A percentile compares a stretch with the other conserved stretches of the same genome.
Conservation (phyloP, 1,139 yeast species). For the Yamadazyma sp. region DNA sequence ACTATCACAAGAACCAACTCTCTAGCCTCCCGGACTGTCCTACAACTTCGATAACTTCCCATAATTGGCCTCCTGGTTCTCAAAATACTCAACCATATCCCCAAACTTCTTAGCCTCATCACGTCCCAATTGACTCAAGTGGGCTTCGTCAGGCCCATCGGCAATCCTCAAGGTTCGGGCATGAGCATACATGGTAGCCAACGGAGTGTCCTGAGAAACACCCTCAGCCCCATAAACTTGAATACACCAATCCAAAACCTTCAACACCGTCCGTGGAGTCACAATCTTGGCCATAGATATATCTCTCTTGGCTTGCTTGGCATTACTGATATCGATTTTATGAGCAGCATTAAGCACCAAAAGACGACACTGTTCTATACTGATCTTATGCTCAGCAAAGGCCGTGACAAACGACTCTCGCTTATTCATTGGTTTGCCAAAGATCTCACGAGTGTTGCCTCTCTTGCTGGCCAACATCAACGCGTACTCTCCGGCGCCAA, state of each 20-base stretch:
- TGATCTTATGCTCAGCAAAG: constrained; percentile 59
- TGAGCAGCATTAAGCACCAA: constrained; percentile 67
- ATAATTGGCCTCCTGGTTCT: constrained; percentile 20
- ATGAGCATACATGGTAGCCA: constrained; percentile 56
- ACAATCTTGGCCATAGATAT: constrained; percentile 71
- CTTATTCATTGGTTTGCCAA: constrained; percentile 54
- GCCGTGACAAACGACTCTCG: constrained; percentile 54
- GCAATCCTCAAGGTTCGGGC: constrained; percentile 66
- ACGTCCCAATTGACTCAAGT: constrained; percentile 59
- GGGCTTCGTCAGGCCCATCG: constrained; percentile 79
- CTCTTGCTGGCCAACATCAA: constrained; percentile 52
- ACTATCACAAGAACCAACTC: too few relatives aligned
- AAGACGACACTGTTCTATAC: constrained; percentile 56
- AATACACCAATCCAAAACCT: constrained; percentile 64
- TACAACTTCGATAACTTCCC: constrained; percentile 18
- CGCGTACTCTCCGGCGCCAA: constrained; percentile 68
- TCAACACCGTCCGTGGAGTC: constrained; percentile 58
- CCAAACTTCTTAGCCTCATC: constrained; percentile 38
- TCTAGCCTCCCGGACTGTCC: too few relatives aligned
- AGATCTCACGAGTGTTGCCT: constrained; percentile 55
- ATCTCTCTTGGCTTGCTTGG: constrained; percentile 57
- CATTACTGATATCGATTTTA: constrained; percentile 56
- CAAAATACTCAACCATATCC: constrained; percentile 35
- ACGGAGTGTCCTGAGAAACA: constrained; percentile 60
- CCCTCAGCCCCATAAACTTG: constrained; percentile 75